Evolutionary conservation across 305 asterid species (phyloP).

Genomic region (Andrographis paniculata): DNA sequence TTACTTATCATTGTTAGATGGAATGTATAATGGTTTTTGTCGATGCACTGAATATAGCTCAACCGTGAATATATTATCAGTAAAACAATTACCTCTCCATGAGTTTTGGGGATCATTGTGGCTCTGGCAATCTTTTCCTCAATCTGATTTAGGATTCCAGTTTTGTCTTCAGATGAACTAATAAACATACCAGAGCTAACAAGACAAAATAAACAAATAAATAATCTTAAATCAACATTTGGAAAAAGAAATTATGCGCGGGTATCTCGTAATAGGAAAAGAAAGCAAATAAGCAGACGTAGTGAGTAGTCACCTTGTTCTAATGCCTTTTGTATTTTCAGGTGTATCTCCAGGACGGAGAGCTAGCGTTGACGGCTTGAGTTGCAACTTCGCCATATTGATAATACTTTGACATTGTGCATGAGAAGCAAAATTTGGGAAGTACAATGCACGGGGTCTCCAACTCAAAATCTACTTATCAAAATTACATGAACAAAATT

Average conservation of each 20-base stretch:
- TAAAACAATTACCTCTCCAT: conserved; percentile 72
- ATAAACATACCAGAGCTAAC: conserved; percentile 87
- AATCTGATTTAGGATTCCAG: conserved; percentile 57
- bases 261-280: no score
- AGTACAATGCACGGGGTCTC: conserved; percentile 77
- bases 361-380: conserved; percentile 71
- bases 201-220: no score
- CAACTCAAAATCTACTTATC: conserved; percentile 71
- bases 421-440: conserved; percentile 79
- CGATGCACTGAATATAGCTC: no score
- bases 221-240: neutral
- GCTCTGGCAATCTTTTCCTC: conserved; percentile 85
- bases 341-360: conserved; percentile 79
- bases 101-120: conserved; percentile 61
- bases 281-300: no score
- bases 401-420: conserved; percentile 69
- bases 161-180: conserved; percentile 73
- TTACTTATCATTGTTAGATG: no score
- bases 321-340: conserved; percentile 67
- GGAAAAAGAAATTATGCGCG: no score
- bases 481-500: no score
- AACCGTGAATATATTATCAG: neutral
- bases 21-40: no score
- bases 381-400: conserved; percentile 44
- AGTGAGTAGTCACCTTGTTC: conserved; percentile 82